A percentile compares a stretch with the other conserved stretches of the same genome.
Conservation (phyloP, 2,329 filamentous ascomycete species). For the Claviceps capensis region DNA sequence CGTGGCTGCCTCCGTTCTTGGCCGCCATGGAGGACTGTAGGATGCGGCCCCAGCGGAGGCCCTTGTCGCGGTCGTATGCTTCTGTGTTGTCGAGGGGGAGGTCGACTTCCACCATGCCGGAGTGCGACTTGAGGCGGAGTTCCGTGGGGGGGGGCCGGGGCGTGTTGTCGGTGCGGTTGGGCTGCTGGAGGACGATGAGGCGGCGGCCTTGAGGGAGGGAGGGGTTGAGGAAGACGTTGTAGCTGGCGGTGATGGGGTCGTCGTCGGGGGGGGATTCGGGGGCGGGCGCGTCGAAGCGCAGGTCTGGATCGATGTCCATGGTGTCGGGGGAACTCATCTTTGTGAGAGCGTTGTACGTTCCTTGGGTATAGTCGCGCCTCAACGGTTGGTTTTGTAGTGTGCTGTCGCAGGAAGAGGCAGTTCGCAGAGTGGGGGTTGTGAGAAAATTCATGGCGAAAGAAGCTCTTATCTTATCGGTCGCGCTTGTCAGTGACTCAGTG, state of each 20-base stretch:
- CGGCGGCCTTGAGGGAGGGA: slow-evolving; percentile 46
- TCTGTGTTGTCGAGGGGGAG: slow-evolving; percentile 60
- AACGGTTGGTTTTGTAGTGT: too few relatives aligned
- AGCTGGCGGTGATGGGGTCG: slow-evolving; percentile 60
- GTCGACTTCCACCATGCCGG: slow-evolving; percentile 84
- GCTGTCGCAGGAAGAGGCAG: too few relatives aligned
- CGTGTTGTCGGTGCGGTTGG: slow-evolving; percentile 54
- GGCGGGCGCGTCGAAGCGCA: not conserved
- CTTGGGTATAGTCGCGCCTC: too few relatives aligned
- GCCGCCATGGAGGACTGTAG: slow-evolving; percentile 46
- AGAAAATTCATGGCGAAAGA: too few relatives aligned
- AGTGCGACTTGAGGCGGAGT: slow-evolving; percentile 67
- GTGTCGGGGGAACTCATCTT: slow-evolving; percentile 2
- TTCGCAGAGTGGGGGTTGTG: too few relatives aligned
- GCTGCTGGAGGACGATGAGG: slow-evolving; percentile 78
- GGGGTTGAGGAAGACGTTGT: slow-evolving; percentile 79
- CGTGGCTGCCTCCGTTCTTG: slow-evolving; percentile 52
- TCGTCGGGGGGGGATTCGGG: slow-evolving; percentile 24
- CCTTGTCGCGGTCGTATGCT: slow-evolving; percentile 76
- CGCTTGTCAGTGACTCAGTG: too few relatives aligned
- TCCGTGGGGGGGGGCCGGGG: slow-evolving; percentile 44
- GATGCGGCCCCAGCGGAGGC: slow-evolving; percentile 68
- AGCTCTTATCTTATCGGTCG: too few relatives aligned
- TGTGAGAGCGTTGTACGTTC: too few relatives aligned
- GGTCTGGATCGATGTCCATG: slow-evolving; percentile 13